Percentiles rank a stretch among this genome's conserved stretches.
These are phyloP conservation scores for Venturia carpophila DNA, from an alignment of 2,329 filamentous ascomycete genomes.

Conservation along the genomic window DNA sequence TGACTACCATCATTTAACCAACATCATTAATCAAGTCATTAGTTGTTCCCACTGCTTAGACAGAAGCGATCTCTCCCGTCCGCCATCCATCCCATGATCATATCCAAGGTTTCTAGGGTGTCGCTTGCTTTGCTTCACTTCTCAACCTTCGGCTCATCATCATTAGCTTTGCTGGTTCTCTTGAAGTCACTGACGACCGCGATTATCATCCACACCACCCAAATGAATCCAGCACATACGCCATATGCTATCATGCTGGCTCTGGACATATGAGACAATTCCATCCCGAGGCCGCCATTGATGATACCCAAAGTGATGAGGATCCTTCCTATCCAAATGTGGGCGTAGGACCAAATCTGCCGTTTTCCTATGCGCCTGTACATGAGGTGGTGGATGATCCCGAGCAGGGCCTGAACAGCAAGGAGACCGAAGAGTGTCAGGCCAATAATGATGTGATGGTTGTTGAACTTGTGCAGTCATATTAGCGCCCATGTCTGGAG, in stretches of 20 bases:
- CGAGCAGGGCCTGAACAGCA: conserved; percentile 48
- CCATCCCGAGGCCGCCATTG: conserved; percentile 49
- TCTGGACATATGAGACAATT: conserved; percentile 34
- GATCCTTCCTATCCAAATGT: conserved; percentile 48
- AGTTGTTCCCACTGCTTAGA: background rate
- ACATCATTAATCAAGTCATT: background rate
- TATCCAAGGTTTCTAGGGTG: no score
- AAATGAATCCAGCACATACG: conserved; percentile 44
- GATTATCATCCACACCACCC: conserved; percentile 23
- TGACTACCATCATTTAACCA: background rate
- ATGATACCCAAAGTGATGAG: conserved; percentile 46
- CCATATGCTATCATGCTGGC: conserved; percentile 42
- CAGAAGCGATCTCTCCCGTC: background rate
- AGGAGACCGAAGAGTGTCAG: conserved; percentile 43
- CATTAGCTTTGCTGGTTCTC: background rate
- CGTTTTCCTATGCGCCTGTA: conserved; percentile 41
- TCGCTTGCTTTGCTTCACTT: background rate
- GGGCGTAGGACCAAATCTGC: conserved; percentile 41
- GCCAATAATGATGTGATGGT: conserved; percentile 47
- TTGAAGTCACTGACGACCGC: conserved; percentile 19
- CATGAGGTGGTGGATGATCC: conserved; percentile 43
- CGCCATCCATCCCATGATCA: background rate
- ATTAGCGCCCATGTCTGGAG: background rate
- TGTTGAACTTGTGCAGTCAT: conserved; percentile 25
- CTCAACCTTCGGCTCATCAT: background rate